Evolutionary conservation across 148 eudicot species (phyloP).

Genomic region (Cornus controversa): DNA sequence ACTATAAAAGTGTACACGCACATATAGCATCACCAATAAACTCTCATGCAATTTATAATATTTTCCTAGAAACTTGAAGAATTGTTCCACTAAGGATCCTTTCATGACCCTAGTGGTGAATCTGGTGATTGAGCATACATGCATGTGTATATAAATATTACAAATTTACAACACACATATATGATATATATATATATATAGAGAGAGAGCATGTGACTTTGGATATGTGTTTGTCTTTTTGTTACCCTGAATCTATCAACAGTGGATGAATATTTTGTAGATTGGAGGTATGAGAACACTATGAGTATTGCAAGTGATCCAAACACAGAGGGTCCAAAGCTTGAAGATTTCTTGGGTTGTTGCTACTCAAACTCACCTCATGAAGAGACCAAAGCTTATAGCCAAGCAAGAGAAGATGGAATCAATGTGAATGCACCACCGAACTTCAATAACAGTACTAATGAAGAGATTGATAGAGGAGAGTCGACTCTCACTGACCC

Average conservation of each 20-base stretch:
- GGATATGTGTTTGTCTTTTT: no score
- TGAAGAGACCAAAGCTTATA: conserved; percentile 12
- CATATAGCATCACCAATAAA: neutral
- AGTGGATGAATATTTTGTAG: conserved; percentile 11
- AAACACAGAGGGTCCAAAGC: conserved; percentile 35
- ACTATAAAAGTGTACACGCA: neutral
- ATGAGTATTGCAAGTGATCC: conserved; percentile 5
- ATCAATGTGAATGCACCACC: conserved; percentile 21
- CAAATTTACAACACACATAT: no score
- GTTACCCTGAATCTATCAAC: no score
- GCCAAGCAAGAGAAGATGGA: neutral
- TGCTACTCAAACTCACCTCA: conserved; percentile 27
- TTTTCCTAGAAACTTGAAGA: no score
- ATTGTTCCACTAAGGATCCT: no score
- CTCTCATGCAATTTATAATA: neutral
- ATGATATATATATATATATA: no score
- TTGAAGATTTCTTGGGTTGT: conserved; percentile 51
- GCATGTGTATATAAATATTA: no score
- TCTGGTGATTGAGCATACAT: no score
- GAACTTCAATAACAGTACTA: neutral
- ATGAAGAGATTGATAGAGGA: conserved; percentile 8
- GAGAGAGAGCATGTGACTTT: no score
- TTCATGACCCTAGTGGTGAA: no score
- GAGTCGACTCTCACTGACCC: neutral
- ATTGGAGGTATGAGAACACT: conserved; percentile 31